A percentile compares a stretch with the other conserved stretches of the same genome.
These are phyloP conservation scores for Cornus kousa DNA, from an alignment of 148 eudicot genomes.

Conservation along the genomic window DNA sequence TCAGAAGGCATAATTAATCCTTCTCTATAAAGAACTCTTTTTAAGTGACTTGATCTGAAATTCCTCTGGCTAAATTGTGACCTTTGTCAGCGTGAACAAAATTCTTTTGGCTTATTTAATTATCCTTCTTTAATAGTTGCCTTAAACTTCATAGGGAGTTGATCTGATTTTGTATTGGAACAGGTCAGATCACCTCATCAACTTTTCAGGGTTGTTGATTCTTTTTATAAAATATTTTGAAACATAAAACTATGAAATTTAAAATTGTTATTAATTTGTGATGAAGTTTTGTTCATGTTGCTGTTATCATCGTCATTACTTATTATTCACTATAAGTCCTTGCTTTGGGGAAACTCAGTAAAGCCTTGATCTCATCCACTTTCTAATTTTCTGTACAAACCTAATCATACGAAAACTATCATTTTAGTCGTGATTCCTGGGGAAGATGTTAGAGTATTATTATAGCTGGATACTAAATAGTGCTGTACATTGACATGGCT, in stretches of 20 bases:
- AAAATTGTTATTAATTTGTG: background rate
- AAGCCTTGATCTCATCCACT: background rate
- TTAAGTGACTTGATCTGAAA: background rate
- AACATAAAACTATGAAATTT: too few species aligned
- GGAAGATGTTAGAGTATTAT: conserved; percentile 1
- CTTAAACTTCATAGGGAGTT: background rate
- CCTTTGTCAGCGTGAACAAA: background rate
- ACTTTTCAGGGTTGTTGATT: background rate
- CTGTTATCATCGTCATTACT: background rate
- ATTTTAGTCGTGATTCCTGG: background rate
- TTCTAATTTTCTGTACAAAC: background rate
- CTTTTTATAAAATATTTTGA: too few species aligned
- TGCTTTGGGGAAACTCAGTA: background rate
- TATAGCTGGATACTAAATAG: background rate
- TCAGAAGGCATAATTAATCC: background rate
- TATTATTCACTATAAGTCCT: background rate
- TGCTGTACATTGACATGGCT: background rate
- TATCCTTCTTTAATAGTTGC: background rate
- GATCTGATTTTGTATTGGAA: background rate
- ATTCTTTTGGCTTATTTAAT: background rate
- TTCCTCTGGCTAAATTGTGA: background rate
- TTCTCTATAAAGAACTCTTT: background rate
- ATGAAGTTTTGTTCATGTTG: background rate
- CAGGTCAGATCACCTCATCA: background rate
- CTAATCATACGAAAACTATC: conserved; percentile 1